Evolutionary conservation across 768 basidiomycete species (phyloP).

Genomic region (Chalciporus sphaerocephalus): DNA sequence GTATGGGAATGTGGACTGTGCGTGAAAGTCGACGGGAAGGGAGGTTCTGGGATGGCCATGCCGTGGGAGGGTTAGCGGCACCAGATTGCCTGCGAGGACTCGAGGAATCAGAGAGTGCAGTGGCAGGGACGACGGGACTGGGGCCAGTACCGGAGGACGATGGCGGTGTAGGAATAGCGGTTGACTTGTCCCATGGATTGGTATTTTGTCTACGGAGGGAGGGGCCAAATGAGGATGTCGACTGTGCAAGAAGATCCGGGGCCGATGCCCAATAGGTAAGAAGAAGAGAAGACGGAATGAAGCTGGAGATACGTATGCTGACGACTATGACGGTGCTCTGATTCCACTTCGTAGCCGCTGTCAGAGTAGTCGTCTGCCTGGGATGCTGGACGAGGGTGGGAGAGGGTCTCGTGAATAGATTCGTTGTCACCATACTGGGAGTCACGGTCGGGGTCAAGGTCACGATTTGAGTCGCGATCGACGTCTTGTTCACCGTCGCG

Average conservation of each 20-base stretch:
- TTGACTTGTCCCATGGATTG: slow-evolving; percentile 61
- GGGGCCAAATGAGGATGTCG: slow-evolving; percentile 63
- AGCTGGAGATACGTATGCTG: slow-evolving; percentile 66
- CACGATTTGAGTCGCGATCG: slow-evolving; percentile 53
- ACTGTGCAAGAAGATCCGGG: slow-evolving; percentile 58
- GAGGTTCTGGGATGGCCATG: slow-evolving; percentile 53
- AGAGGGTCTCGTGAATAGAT: slow-evolving; percentile 55
- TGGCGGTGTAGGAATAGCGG: slow-evolving; percentile 36
- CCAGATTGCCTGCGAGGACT: slow-evolving; percentile 62
- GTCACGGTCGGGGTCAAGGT: slow-evolving; percentile 53
- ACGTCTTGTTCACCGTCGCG: slow-evolving; percentile 65
- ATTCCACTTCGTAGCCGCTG: slow-evolving; percentile 78
- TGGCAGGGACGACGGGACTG: slow-evolving; percentile 57
- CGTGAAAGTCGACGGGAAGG: slow-evolving; percentile 81
- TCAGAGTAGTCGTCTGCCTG: slow-evolving; percentile 76
- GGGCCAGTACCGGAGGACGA: slow-evolving; percentile 50
- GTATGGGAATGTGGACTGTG: slow-evolving; percentile 71
- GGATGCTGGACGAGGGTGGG: slow-evolving; percentile 51
- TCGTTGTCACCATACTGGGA: slow-evolving; percentile 54
- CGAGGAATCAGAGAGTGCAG: slow-evolving; percentile 58
- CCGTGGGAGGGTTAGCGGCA: slow-evolving; percentile 42
- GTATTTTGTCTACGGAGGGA: slow-evolving; percentile 63
- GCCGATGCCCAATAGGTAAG: slow-evolving; percentile 54
- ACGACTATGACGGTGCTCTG: slow-evolving; percentile 56
- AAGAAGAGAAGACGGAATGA: slow-evolving; percentile 33